Base-by-base conservation (phyloP, 2,329 filamentous ascomycete species). In the Purpureocillium takamizusanense region DNA sequence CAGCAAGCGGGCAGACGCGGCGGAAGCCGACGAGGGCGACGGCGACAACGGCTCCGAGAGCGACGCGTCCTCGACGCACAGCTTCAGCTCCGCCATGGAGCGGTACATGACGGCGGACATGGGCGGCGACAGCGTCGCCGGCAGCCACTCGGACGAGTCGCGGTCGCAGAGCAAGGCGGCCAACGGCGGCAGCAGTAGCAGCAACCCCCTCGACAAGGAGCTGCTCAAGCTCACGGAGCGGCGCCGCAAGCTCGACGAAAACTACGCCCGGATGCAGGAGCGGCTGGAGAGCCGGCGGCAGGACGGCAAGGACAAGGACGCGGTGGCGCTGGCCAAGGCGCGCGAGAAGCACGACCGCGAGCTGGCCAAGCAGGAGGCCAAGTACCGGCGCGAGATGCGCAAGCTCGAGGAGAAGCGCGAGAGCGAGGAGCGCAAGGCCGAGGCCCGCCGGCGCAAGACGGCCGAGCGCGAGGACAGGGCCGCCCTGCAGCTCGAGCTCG, bases 321-420 rank as follows among this genome's bases (percentile, higher is more conserved):
- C 63, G 36, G 57, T 63, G 2, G 64, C 67, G 2, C 45, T 77
- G 5, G 66, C 70, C 23, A 82, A 78, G 54, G 66, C 78, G 7
- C 70, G 72, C 23, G 76, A 81, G 52, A 80, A 75, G 51, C 77
- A 84, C 54, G 72, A 77, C 33, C 67, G 65, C 35, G 78, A 83
- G 46, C 55, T 80, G 0, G 72, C 74, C 32, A 84, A 81, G 52
- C 75, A 81, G 37, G 75, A 82, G 47, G 78, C 78, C 27, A 81
- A 79, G 47, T 79, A 81, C 48, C 70, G 72, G 45, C 70, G 70
- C 11, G 81, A 86, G 51, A 62, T 83, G 33, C 63, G 64, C 44
- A 82, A 80, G 56, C 61, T 84, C 2, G 76, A 85, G 45, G 71
- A 77, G 46, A 78, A 77, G 60, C 74, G 76, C 35, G 65, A 68